Percentiles rank a stretch among this genome's conserved stretches.
phyloP scores from a whole-genome alignment of 176 grass and related monocot species.

The Leersia perrieri region DNA sequence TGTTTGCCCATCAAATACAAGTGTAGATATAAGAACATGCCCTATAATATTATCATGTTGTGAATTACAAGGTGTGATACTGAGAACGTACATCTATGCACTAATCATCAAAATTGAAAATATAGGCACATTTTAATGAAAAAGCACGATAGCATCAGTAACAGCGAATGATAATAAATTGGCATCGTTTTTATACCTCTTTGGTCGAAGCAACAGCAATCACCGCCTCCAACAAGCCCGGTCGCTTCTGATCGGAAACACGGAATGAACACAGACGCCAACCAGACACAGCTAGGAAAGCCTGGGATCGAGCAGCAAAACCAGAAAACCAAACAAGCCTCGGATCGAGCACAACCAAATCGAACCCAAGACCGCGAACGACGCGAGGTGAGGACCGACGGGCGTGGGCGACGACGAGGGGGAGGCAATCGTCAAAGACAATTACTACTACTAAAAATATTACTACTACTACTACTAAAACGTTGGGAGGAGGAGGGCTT shows the following conservation, averaged over 20 bases:
- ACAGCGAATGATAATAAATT: neutral
- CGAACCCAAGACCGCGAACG: constrained; percentile 11
- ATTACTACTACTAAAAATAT: constrained; percentile 57
- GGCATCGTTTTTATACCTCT: constrained; percentile 28
- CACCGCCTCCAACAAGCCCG: neutral
- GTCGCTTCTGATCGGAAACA: neutral
- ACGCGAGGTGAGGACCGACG: constrained; percentile 18
- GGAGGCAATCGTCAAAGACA: constrained; percentile 57
- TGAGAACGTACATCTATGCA: neutral
- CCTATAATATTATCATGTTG: neutral
- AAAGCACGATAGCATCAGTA: neutral
- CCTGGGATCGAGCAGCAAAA: neutral
- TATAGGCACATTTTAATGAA: neutral
- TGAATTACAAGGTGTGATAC: neutral
- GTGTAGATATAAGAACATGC: neutral
- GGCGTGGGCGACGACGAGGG: constrained; percentile 32
- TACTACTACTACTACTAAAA: constrained; percentile 55
- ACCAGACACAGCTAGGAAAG: neutral
- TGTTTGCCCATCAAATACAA: neutral
- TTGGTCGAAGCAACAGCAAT: neutral
- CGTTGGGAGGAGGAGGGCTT: constrained; percentile 42
- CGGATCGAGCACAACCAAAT: constrained; percentile 41
- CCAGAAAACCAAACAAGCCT: constrained; percentile 28
- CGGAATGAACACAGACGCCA: neutral
- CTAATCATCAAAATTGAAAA: neutral